Conservation (phyloP, 2,329 filamentous ascomycete genomes). For the Aciculosporium take region DNA sequence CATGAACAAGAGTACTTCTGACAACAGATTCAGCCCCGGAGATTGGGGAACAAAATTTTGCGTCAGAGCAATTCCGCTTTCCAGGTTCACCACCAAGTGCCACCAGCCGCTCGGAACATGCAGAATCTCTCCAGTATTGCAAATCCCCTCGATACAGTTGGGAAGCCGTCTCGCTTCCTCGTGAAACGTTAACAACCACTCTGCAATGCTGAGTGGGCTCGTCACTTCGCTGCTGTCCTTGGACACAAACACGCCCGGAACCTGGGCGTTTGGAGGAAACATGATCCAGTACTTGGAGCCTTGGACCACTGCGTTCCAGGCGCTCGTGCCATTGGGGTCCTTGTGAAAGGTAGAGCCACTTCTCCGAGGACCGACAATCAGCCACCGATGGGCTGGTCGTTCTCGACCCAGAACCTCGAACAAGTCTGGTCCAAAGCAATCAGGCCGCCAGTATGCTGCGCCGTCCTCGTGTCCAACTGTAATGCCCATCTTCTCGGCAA, state of each 20-base stretch:
- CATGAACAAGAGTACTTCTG: constrained; percentile 66
- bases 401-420: constrained; percentile 66
- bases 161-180: constrained; percentile 60
- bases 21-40: constrained; percentile 39
- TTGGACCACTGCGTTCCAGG: constrained; percentile 87
- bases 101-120: constrained; percentile 95
- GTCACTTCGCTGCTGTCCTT: constrained; percentile 87
- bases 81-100: constrained; percentile 86
- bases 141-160: constrained; percentile 77
- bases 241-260: constrained; percentile 83
- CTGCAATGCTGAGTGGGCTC: constrained; percentile 85
- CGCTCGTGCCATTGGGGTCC: constrained; percentile 56
- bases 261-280: constrained; percentile 68
- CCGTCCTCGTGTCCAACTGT: constrained; percentile 38
- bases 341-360: constrained; percentile 95
- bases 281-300: constrained; percentile 98
- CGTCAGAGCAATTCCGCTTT: constrained; percentile 73
- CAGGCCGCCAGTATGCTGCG: constrained; percentile 60
- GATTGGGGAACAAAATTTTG: constrained; percentile 84
- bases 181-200: constrained; percentile 88
- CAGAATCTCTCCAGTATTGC: constrained; percentile 68
- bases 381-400: constrained; percentile 78
- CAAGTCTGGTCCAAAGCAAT: constrained; percentile 75
- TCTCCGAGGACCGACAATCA: constrained; percentile 76
- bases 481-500: constrained; percentile 74